Conservation (phyloP, 2,329 filamentous ascomycete genomes). For the Cladophialophora exuberans region DNA sequence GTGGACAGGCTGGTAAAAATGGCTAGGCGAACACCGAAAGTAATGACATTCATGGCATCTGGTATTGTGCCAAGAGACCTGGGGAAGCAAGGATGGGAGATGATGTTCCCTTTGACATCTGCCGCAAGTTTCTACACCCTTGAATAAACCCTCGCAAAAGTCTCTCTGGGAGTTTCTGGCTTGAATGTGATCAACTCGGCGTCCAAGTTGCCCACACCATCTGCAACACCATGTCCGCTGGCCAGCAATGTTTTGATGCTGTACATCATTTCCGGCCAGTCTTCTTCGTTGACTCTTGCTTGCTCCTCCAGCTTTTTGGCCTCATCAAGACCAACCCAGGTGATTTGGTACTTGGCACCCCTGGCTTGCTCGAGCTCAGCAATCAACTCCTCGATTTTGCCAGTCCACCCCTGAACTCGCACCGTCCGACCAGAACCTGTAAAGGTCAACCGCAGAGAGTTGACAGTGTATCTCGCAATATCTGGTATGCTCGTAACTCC, state of each 20-base stretch:
- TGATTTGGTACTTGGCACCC: constrained; percentile 7
- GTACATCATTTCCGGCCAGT: constrained; percentile 15
- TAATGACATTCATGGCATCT: too few species aligned
- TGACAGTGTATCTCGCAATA: constrained; percentile 14
- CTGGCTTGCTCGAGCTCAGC: constrained; percentile 9
- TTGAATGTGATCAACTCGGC: constrained; percentile 11
- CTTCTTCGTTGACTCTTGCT: constrained; percentile 11
- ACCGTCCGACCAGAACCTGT: constrained; percentile 10
- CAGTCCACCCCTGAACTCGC: constrained; percentile 21
- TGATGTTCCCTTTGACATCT: too few species aligned
- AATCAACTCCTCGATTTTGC: constrained; percentile 15
- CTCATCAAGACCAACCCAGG: constrained; percentile 7
- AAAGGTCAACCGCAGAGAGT: constrained; percentile 9
- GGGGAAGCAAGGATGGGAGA: too few species aligned
- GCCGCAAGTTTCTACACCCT: too few species aligned
- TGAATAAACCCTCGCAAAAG: constrained; percentile 9
- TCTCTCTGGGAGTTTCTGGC: constrained; percentile 9
- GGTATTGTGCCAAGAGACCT: too few species aligned
- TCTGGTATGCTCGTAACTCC: constrained; percentile 20
- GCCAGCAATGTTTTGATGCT: constrained; percentile 19
- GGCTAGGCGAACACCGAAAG: too few species aligned
- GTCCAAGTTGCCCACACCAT: constrained; percentile 15
- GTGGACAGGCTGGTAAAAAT: too few species aligned
- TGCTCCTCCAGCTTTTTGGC: constrained; percentile 16
- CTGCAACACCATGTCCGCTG: constrained; percentile 18